phyloP scores from a whole-genome alignment of 176 grass and related monocot species.

The Saccharum spontaneum region DNA sequence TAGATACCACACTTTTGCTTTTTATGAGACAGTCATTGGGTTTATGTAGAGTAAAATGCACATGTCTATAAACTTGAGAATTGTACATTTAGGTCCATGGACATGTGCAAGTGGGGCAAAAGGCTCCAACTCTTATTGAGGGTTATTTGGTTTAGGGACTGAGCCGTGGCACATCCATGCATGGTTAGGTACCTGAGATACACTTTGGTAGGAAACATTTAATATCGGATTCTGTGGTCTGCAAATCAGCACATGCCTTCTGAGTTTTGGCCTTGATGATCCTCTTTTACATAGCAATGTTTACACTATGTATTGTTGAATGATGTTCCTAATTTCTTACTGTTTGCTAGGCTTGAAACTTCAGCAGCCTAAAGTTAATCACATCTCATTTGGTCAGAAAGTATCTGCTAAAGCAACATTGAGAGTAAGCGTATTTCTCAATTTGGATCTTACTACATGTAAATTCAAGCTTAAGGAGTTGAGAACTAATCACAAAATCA shows the following conservation, averaged over 20 bases:
- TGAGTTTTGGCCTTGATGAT: background rate
- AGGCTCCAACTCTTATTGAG: background rate
- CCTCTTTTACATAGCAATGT: conserved; percentile 2
- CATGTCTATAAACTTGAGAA: background rate
- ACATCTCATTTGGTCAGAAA: conserved; percentile 41
- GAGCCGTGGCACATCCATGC: background rate
- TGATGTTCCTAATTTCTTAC: background rate
- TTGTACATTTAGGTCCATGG: background rate
- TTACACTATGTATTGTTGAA: background rate
- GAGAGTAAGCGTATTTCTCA: conserved; percentile 38
- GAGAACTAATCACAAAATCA: background rate
- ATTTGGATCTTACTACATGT: background rate
- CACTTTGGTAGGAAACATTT: background rate
- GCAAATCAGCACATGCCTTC: background rate
- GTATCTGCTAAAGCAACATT: conserved; percentile 31
- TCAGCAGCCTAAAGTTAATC: conserved; percentile 13
- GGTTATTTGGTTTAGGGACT: background rate
- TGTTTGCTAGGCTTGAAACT: conserved; percentile 12
- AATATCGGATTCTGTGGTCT: background rate
- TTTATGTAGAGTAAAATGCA: background rate
- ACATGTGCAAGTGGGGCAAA: background rate
- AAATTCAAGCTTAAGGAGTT: background rate
- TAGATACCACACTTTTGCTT: background rate
- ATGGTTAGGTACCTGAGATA: background rate
- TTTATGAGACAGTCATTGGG: background rate